Evolutionary conservation across 2,329 filamentous ascomycete genomes (phyloP).

Genomic region (Fusarium decemcellulare): DNA sequence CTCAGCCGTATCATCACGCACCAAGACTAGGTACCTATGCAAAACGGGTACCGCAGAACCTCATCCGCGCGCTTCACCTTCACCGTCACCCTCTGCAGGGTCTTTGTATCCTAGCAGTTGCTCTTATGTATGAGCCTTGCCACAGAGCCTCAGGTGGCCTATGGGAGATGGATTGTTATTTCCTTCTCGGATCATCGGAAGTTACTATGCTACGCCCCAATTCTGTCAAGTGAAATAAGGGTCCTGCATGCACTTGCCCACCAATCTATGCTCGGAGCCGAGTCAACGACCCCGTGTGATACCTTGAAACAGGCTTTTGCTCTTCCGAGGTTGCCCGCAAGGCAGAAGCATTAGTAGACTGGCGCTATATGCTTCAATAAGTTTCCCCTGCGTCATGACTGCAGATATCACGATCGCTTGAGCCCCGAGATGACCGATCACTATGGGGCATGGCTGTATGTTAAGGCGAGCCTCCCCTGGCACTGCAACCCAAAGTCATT

Average conservation of each 20-base stretch:
- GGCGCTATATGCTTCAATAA: conserved; percentile 26
- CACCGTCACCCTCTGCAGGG: conserved; percentile 23
- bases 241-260: neutral
- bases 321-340: conserved; percentile 22
- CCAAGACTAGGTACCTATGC: no score
- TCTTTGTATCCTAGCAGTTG: conserved; percentile 20
- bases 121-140: conserved; percentile 18
- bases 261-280: neutral
- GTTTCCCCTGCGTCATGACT: conserved; percentile 34
- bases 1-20: no score
- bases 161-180: neutral
- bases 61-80: neutral
- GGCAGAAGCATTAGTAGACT: conserved; percentile 17
- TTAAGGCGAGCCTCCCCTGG: conserved; percentile 27
- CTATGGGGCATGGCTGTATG: conserved; percentile 9
- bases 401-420: conserved; percentile 24
- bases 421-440: conserved; percentile 18
- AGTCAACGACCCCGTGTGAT: conserved; percentile 2
- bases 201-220: conserved; percentile 8
- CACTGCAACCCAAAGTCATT: conserved; percentile 29
- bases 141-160: conserved; percentile 16
- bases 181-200: conserved; percentile 20
- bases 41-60: conserved; percentile 6
- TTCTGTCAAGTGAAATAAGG: conserved; percentile 12
- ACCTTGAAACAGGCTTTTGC: conserved; percentile 2